Conservation (phyloP, 2,329 filamentous ascomycete species). For the Malbranchea zuffiana region DNA sequence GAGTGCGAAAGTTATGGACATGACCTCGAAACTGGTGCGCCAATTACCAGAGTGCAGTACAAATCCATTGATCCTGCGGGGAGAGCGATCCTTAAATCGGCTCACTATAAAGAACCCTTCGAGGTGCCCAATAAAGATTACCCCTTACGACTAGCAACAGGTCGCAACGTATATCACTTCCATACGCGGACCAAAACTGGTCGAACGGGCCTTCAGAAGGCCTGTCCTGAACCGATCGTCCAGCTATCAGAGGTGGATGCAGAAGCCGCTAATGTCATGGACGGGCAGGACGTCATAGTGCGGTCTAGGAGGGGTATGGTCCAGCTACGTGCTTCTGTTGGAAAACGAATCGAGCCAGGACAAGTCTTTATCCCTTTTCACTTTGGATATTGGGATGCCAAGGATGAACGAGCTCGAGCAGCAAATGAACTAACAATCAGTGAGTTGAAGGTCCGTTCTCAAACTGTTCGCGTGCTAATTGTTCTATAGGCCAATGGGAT, state of each 20-base stretch:
- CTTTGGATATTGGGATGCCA: conserved; percentile 29
- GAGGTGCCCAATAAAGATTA: conserved; percentile 26
- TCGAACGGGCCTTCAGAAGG: conserved; percentile 23
- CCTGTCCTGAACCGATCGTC: conserved; percentile 23
- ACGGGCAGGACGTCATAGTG: conserved; percentile 26
- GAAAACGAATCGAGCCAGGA: conserved; percentile 21
- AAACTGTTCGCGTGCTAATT: neutral
- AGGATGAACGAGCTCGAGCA: conserved; percentile 24
- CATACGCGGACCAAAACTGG: conserved; percentile 32
- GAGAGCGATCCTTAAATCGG: conserved; percentile 27
- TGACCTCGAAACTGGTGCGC: conserved; percentile 29
- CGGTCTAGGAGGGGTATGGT: conserved; percentile 23
- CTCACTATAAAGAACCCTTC: conserved; percentile 22
- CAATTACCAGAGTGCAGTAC: conserved; percentile 24
- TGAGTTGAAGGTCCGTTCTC: conserved; percentile 15
- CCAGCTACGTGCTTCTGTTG: conserved; percentile 23
- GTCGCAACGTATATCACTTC: conserved; percentile 27
- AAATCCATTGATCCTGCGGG: conserved; percentile 24
- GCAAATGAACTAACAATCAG: conserved; percentile 31
- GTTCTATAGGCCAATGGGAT: conserved; percentile 22
- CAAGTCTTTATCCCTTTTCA: conserved; percentile 34
- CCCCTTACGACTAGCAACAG: conserved; percentile 26
- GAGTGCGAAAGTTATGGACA: conserved; percentile 30
- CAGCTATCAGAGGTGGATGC: conserved; percentile 25
- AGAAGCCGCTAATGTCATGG: conserved; percentile 15